Evolutionary conservation across 2,329 filamentous ascomycete species (phyloP).

Genomic region (Penicillium sp.): DNA sequence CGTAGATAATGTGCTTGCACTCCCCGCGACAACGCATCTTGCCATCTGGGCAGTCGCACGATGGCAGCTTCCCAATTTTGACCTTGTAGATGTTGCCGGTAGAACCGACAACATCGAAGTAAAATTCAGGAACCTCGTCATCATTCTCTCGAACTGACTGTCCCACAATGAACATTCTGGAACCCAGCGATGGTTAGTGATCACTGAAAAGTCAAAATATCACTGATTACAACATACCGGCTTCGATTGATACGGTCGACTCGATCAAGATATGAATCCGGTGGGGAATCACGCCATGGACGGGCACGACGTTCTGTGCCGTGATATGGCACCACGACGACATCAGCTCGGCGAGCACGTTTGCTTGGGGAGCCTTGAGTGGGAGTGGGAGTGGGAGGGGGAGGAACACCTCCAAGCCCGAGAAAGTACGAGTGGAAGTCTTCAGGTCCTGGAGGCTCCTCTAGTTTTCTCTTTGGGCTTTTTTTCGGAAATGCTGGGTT

Average conservation of each 20-base stretch:
- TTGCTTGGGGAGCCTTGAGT: not conserved
- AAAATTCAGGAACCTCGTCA: conserved; percentile 56
- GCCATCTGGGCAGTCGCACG: conserved; percentile 62
- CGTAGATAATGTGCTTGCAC: conserved; percentile 69
- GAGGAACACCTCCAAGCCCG: no score
- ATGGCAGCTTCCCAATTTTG: conserved; percentile 58
- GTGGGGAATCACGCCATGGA: conserved; percentile 51
- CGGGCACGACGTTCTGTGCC: conserved; percentile 48
- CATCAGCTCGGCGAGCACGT: not conserved
- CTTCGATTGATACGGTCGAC: conserved; percentile 54
- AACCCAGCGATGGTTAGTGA: not conserved
- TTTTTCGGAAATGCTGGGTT: not conserved
- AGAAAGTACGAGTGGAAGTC: not conserved
- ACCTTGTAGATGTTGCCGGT: conserved; percentile 69
- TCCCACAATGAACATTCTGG: conserved; percentile 64
- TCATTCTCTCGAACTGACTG: conserved; percentile 54
- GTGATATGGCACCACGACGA: conserved; percentile 15
- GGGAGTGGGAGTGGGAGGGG: no score
- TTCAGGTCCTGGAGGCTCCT: not conserved
- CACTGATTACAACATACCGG: conserved; percentile 36
- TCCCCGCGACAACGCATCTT: conserved; percentile 57
- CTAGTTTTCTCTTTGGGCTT: not conserved
- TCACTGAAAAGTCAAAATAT: no score
- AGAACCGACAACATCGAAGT: conserved; percentile 63
- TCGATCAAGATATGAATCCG: conserved; percentile 54